These are phyloP conservation scores for Saccharomyces hybrid DNA, from an alignment of 1,139 yeast species.

Conservation along the genomic window DNA sequence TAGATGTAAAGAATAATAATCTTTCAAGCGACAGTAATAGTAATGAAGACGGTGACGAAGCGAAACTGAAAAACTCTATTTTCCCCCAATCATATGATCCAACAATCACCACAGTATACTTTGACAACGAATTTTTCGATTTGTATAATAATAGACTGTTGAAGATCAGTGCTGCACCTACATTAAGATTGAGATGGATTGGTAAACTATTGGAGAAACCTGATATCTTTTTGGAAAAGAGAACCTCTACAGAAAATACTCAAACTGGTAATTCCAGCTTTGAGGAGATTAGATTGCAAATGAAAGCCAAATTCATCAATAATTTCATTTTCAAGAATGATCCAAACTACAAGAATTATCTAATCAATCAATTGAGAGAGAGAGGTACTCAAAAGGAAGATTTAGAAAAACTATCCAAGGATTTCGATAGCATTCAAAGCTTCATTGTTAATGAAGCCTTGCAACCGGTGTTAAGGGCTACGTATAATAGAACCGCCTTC, in stretches of 20 bases:
- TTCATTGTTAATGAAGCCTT: constrained; percentile 60
- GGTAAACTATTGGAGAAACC: constrained; percentile 73
- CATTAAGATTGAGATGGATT: constrained; percentile 84
- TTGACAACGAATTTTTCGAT: constrained; percentile 77
- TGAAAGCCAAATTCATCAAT: constrained; percentile 74
- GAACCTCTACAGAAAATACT: constrained; percentile 52
- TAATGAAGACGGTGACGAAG: constrained; percentile 33
- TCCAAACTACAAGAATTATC: constrained; percentile 40
- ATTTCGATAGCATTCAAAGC: constrained; percentile 51
- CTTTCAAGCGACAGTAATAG: constrained; percentile 29
- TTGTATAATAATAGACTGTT: constrained; percentile 78
- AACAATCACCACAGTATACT: constrained; percentile 75
- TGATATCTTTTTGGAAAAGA: constrained; percentile 73
- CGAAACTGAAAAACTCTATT: constrained; percentile 8
- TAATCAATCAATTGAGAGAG: constrained; percentile 46
- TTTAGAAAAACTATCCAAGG: constrained; percentile 45
- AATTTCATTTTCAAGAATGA: constrained; percentile 48
- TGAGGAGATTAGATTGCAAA: constrained; percentile 43
- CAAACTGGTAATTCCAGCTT: constrained; percentile 45
- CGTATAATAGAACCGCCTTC: constrained; percentile 88
- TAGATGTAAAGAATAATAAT: constrained; percentile 31
- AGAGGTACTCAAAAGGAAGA: constrained; percentile 46
- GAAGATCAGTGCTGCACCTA: constrained; percentile 60
- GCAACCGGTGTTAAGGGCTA: constrained; percentile 83
- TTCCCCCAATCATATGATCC: constrained; percentile 54